These are phyloP conservation scores for Myxozyma nipponensis DNA, from an alignment of 805 yeast genomes.

Conservation along the genomic window DNA sequence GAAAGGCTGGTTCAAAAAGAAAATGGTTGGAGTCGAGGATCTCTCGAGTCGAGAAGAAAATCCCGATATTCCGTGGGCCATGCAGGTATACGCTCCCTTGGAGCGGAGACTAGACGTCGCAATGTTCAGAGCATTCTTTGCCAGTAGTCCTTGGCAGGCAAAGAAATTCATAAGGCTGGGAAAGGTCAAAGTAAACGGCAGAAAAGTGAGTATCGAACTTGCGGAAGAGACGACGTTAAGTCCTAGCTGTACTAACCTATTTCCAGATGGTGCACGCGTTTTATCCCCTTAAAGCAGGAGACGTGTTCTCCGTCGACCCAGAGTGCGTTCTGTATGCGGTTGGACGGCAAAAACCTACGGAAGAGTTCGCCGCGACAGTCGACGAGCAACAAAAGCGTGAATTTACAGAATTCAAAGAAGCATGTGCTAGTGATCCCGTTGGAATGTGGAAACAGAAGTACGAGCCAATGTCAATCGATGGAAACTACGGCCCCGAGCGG, in stretches of 20 bases:
- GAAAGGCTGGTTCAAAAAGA: constrained; percentile 63
- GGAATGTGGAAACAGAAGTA: constrained; percentile 46
- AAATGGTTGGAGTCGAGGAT: constrained; percentile 63
- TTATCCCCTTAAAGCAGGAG: constrained; percentile 64
- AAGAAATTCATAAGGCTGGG: constrained; percentile 80
- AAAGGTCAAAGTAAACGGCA: constrained; percentile 81
- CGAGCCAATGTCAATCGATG: constrained; percentile 25
- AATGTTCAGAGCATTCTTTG: constrained; percentile 85
- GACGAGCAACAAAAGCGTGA: constrained; percentile 67
- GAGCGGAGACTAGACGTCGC: constrained; percentile 91
- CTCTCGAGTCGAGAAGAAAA: constrained; percentile 13
- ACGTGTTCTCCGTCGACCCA: constrained; percentile 79
- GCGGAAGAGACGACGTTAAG: too few relatives aligned
- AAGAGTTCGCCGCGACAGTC: constrained; percentile 59
- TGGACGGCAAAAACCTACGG: constrained; percentile 79
- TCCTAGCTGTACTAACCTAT: too few relatives aligned
- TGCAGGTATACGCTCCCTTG: constrained; percentile 83
- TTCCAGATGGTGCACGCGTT: constrained; percentile 13
- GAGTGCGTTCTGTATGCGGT: constrained; percentile 78
- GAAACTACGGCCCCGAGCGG: constrained; percentile 9
- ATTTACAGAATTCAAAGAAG: constrained; percentile 70
- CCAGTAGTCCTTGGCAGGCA: constrained; percentile 90
- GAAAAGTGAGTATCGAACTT: constrained; percentile 6
- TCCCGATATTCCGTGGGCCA: constrained; percentile 66
- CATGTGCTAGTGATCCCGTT: constrained; percentile 55